Conservation (phyloP, 2,329 filamentous ascomycete genomes). For the Calycina herbarum region DNA sequence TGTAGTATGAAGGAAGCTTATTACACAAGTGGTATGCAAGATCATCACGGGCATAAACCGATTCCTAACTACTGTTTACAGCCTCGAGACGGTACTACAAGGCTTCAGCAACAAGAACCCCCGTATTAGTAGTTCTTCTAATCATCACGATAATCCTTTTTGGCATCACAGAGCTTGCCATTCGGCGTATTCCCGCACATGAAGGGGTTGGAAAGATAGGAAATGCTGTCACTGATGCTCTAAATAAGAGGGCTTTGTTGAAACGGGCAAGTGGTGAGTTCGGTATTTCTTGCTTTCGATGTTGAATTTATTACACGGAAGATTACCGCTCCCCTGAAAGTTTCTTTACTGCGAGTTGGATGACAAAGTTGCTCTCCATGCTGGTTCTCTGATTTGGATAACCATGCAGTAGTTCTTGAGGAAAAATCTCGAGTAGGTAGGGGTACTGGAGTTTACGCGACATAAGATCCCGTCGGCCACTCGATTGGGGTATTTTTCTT, state of each 20-base stretch:
- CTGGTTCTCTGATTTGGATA: neutral
- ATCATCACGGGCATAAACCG: neutral
- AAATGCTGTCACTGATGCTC: conserved; percentile 15
- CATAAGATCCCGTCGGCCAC: neutral
- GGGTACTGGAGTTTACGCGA: neutral
- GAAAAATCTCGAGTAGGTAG: too few relatives aligned
- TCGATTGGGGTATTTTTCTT: neutral
- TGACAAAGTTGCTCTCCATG: too few relatives aligned
- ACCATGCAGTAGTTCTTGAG: too few relatives aligned
- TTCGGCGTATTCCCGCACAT: conserved; percentile 35
- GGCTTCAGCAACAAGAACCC: conserved; percentile 20
- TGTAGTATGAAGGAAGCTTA: conserved; percentile 7
- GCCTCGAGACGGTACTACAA: conserved; percentile 18
- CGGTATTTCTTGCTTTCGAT: neutral
- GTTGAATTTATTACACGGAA: neutral
- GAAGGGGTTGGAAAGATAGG: conserved; percentile 15
- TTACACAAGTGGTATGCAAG: conserved; percentile 1
- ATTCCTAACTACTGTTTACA: neutral
- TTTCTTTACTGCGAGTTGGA: too few relatives aligned
- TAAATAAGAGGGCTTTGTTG: conserved; percentile 11
- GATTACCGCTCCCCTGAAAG: too few relatives aligned
- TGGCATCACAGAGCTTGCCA: conserved; percentile 32
- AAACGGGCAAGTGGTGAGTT: conserved; percentile 11
- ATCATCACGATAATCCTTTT: conserved; percentile 28
- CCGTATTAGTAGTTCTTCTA: conserved; percentile 18